Evolutionary conservation across 1,284 basidiomycete species (phyloP), one percentile per base, ranked within the genome.

Genomic region (Bjerkandera adusta): DNA sequence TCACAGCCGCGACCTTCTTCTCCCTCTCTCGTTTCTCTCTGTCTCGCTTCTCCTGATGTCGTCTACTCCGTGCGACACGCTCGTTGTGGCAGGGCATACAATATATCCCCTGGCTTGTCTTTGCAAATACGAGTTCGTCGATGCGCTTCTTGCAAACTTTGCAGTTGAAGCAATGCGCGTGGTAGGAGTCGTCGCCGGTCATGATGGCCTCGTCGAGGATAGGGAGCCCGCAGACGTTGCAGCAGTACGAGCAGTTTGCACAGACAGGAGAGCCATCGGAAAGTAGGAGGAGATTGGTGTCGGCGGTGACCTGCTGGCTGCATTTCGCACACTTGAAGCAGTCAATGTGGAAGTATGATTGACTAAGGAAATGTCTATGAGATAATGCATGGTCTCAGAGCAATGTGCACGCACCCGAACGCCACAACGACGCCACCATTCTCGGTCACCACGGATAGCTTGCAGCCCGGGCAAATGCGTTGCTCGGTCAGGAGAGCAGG

Each of bases 31-130:
- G 73, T 43, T 72, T 71, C 59, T 80, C 79, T 22, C 73, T 77
- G 69, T 97, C 92, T 1, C 91, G 88, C 22, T 75, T 75, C 67
- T 97, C 92, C 2, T 91, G 88, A 64, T 97, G 92, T 52, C 89
- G 82, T 54, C 92, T 72, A 56, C 92, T 93, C 55, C 91, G 81
- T 24, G 92, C 92, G 62, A 98, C 96, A 47, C 97, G 87, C 52
- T 97, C 91, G 68, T 95, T 97, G 66, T 99, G 97, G 61, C 96
- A 99, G 44, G 84, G 83, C 95, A 98, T 97, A 66, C 96, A 99
- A 68, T 99, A 99, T 54, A 99, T 98, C 40, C 97, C 96, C 61
- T 97, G 92, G 53, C 85, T 92, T 1, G 97, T 99, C 74, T 98
- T 99, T 46, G 96, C 97, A 60, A 98, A 99, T 47, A 98, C 92